phyloP scores from a whole-genome alignment of 2,329 filamentous ascomycete genomes.

The Cladobotryum mycophilum region DNA sequence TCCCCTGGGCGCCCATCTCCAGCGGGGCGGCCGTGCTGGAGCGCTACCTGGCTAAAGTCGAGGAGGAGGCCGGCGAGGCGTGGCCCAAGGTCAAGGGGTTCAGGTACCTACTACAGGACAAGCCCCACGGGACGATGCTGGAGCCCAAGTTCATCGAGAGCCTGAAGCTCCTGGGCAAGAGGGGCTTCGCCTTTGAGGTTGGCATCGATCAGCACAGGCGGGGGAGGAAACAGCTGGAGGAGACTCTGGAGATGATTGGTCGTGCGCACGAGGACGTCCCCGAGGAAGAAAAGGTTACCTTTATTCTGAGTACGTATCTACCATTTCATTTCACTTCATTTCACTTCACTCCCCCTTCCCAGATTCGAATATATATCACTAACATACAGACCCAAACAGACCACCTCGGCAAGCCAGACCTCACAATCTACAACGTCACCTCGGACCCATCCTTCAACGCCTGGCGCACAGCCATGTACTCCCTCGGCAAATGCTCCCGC shows the following conservation, averaged over 20 bases:
- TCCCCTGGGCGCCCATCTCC: conserved; percentile 82
- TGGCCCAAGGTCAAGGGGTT: conserved; percentile 72
- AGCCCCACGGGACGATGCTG: conserved; percentile 60
- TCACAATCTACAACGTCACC: conserved; percentile 54
- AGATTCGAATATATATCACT: too few relatives aligned
- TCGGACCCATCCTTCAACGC: conserved; percentile 54
- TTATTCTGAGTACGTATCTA: conserved; percentile 60
- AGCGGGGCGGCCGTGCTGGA: conserved; percentile 54
- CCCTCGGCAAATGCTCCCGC: conserved; percentile 56
- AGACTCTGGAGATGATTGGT: conserved; percentile 64
- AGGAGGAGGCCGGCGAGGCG: conserved; percentile 54
- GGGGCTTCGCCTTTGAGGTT: conserved; percentile 69
- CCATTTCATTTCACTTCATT: too few relatives aligned
- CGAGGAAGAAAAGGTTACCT: conserved; percentile 53
- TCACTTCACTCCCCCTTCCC: not conserved
- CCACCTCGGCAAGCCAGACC: conserved; percentile 83
- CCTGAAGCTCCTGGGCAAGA: conserved; percentile 57
- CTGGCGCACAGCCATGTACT: conserved; percentile 64
- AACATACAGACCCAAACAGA: too few relatives aligned
- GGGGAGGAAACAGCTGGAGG: conserved; percentile 67
- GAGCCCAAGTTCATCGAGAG: conserved; percentile 57
- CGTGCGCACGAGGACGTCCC: conserved; percentile 56
- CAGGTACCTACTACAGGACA: conserved; percentile 76
- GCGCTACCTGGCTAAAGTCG: conserved; percentile 57
- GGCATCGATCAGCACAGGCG: conserved; percentile 76